Evolutionary conservation across 345 rosid genomes (phyloP), one percentile per base, ranked within the genome.

Genomic region (Gossypium ekmanianum): DNA sequence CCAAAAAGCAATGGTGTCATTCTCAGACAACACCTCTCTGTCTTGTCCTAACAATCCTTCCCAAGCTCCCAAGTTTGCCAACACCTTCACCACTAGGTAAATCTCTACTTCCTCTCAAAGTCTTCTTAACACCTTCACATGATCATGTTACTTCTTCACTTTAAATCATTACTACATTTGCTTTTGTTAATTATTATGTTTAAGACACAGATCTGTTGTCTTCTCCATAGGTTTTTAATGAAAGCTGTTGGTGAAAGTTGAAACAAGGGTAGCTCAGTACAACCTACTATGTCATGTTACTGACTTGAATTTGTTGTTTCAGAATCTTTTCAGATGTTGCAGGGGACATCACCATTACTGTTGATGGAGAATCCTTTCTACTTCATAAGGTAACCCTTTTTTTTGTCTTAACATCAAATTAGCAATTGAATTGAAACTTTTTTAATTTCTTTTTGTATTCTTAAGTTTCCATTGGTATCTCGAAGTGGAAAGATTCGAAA

Each of bases 271-370:
- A 34, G 41, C 41, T 34, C 1, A 34, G 41, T 34, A 34, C 41
- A 34, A 34, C 41, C 41, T 34, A 34, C 2, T 55, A 55, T 71
- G 61, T 50, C 63, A 56, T 55, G 2, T 57, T 73, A 9, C 75
- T 73, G 66, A 61, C 47, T 61, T 34, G 17, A 10, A 34, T 2
- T 64, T 57, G 45, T 68, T 82, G 24, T 51, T 71, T 76, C 85
- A 94, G 98, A 17, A 90, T 94, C 45, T 92, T 92, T 82, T 89
- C 98, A 3, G 98, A 90, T 68, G 94, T 94, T 61, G 97, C 97
- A 0, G 94, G 94, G 73, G 98, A 92, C 83, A 80, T 94, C 76
- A 92, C 93, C 4, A 82, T 92, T 73, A 78, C 86, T 58, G 93
- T 92, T 3, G 90, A 84, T 41, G 96, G 90, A 22, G 97, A 92